Evolutionary conservation across 2,329 filamentous ascomycete species (phyloP).

Genomic region (Talaromyces sp.): DNA sequence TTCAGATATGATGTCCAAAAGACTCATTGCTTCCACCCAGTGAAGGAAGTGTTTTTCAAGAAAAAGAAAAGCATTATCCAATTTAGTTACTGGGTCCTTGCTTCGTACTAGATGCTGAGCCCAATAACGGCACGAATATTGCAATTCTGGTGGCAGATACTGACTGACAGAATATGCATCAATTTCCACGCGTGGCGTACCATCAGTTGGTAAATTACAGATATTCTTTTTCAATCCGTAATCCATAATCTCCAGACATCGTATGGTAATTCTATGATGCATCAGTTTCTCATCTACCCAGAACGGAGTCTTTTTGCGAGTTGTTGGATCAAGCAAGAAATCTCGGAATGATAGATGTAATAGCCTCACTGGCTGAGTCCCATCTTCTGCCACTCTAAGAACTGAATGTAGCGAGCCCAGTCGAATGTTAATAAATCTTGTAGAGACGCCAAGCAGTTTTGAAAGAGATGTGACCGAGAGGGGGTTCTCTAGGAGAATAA

Average conservation of each 20-base stretch:
- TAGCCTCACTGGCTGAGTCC: too few relatives aligned
- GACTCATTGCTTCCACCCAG: conserved; percentile 2
- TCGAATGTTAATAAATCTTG: too few relatives aligned
- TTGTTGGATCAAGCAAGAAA: too few relatives aligned
- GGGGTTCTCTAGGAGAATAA: too few relatives aligned
- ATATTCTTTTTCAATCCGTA: background rate
- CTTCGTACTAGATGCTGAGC: conserved; percentile 19
- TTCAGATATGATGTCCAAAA: background rate
- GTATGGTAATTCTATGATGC: too few relatives aligned
- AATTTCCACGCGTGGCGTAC: background rate
- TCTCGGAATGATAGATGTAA: too few relatives aligned
- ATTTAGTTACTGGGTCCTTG: background rate
- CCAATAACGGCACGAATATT: conserved; percentile 23
- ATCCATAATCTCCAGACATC: background rate
- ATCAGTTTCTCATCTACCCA: too few relatives aligned
- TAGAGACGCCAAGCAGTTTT: too few relatives aligned
- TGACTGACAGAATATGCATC: background rate
- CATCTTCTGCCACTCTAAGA: too few relatives aligned
- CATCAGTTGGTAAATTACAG: background rate
- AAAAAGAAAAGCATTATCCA: conserved; percentile 3
- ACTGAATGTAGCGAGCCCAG: too few relatives aligned
- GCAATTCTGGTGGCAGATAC: conserved; percentile 4
- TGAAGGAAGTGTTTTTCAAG: conserved; percentile 5
- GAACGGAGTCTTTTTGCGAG: too few relatives aligned
- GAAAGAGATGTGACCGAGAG: too few relatives aligned